Percentiles rank a stretch among this genome's conserved stretches.
phyloP scores from a whole-genome alignment of 2,329 filamentous ascomycete genomes.

The Phialophora expanda region DNA sequence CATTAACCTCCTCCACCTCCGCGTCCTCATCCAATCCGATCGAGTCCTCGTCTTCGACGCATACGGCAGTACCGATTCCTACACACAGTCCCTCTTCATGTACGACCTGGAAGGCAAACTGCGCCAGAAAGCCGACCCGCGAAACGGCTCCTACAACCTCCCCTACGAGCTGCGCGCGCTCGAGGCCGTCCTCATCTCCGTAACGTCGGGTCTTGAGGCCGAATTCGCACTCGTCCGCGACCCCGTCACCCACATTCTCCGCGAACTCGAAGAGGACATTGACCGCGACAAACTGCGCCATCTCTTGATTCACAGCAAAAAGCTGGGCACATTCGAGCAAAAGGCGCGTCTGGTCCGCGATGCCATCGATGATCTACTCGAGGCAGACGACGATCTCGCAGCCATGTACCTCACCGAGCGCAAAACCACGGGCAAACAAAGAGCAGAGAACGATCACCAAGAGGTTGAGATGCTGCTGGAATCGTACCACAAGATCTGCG shows the following conservation, averaged over 20 bases:
- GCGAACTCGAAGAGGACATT: conserved; percentile 94
- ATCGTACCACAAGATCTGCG: conserved; percentile 95
- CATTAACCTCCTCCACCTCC: conserved; percentile 93
- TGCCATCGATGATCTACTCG: conserved; percentile 90
- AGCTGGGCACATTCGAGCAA: conserved; percentile 95
- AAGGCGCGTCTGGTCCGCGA: conserved; percentile 93
- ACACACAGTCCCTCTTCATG: conserved; percentile 96
- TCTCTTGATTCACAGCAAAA: conserved; percentile 91
- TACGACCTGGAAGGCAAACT: conserved; percentile 95
- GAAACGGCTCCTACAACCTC: conserved; percentile 55
- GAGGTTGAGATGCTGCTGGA: conserved; percentile 97
- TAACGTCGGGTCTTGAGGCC: conserved; percentile 87
- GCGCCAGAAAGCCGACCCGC: conserved; percentile 67
- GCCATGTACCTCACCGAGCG: conserved; percentile 97
- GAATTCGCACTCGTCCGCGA: conserved; percentile 94
- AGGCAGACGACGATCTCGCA: conserved; percentile 93
- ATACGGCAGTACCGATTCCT: conserved; percentile 91
- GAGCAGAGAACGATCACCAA: conserved; percentile 85
- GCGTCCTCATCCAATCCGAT: conserved; percentile 93
- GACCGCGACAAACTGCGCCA: conserved; percentile 91
- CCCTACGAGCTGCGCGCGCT: conserved; percentile 96
- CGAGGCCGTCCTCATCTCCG: conserved; percentile 91
- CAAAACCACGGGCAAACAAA: conserved; percentile 66
- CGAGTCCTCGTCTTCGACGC: conserved; percentile 94
- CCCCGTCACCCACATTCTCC: conserved; percentile 84